Conservation (phyloP, 352 stramenopile species). For the Phytophthora hibernalis region DNA sequence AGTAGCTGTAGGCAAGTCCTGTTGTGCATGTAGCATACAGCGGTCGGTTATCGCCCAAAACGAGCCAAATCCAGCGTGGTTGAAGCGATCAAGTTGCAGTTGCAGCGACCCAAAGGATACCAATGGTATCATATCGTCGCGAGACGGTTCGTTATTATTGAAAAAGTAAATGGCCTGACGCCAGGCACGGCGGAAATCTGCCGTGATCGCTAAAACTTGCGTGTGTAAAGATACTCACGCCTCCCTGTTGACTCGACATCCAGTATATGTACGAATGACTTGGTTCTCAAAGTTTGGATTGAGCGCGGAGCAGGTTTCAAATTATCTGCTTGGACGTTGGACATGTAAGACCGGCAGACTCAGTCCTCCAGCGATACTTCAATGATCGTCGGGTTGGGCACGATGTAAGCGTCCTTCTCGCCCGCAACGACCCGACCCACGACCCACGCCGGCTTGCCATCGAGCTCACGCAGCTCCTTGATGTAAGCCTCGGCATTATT, state of each 20-base stretch:
- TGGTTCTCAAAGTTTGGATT: background rate
- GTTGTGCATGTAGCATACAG: too few relatives aligned
- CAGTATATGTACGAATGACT: too few relatives aligned
- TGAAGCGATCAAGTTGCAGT: conserved; percentile 20
- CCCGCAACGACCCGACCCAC: conserved; percentile 91
- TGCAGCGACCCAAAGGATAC: conserved; percentile 6
- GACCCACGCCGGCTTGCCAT: conserved; percentile 92
- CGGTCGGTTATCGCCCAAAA: background rate
- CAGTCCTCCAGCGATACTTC: conserved; percentile 60
- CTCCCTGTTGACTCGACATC: too few relatives aligned
- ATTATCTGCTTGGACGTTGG: background rate
- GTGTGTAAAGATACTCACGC: too few relatives aligned
- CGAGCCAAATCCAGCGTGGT: background rate
- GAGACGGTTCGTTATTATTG: background rate
- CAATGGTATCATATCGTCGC: too few relatives aligned
- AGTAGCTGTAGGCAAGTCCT: too few relatives aligned
- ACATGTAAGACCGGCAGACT: background rate
- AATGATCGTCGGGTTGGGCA: conserved; percentile 59
- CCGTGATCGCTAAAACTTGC: too few relatives aligned
- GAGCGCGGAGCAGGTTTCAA: background rate
- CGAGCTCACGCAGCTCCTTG: conserved; percentile 86
- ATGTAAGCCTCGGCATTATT: conserved; percentile 89
- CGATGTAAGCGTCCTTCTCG: conserved; percentile 68
- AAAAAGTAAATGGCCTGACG: background rate
- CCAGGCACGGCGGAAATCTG: too few relatives aligned